Evolutionary conservation across 257 asterid species (phyloP).

Genomic region (Forsythia suspensa): DNA sequence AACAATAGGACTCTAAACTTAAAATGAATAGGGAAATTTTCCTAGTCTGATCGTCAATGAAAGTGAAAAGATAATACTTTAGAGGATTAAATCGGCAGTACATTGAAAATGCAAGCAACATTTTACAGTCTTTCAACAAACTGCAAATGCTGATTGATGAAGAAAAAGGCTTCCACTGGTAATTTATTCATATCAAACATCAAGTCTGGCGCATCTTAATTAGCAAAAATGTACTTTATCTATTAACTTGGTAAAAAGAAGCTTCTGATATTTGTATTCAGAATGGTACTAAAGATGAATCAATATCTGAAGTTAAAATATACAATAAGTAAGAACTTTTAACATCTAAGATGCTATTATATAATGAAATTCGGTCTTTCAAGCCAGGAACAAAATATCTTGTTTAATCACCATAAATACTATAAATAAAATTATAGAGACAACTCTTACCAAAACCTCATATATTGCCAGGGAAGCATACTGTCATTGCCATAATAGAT

Average conservation of each 20-base stretch:
- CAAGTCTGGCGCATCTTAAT: neutral
- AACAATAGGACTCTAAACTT: neutral
- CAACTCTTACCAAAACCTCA: slow-evolving; percentile 78
- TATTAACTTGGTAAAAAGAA: neutral
- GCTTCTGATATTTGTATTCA: neutral
- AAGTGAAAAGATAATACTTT: neutral
- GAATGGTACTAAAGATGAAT: neutral
- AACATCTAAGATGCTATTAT: neutral
- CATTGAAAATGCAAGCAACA: neutral
- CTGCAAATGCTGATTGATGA: neutral
- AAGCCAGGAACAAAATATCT: neutral
- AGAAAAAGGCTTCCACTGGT: neutral
- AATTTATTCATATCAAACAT: neutral
- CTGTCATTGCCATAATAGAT: slow-evolving; percentile 75
- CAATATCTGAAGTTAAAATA: too few relatives aligned
- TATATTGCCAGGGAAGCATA: slow-evolving; percentile 86
- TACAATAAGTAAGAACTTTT: too few relatives aligned
- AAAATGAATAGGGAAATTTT: neutral
- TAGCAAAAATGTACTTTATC: neutral
- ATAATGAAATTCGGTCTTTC: neutral
- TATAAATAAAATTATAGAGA: slow-evolving; percentile 6
- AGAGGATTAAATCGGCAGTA: neutral
- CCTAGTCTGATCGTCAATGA: neutral
- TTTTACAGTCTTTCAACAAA: neutral
- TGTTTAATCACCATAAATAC: neutral